A percentile compares a stretch with the other conserved stretches of the same genome.
phyloP scores from a whole-genome alignment of 2,329 filamentous ascomycete species.

The Metarhizium album region DNA sequence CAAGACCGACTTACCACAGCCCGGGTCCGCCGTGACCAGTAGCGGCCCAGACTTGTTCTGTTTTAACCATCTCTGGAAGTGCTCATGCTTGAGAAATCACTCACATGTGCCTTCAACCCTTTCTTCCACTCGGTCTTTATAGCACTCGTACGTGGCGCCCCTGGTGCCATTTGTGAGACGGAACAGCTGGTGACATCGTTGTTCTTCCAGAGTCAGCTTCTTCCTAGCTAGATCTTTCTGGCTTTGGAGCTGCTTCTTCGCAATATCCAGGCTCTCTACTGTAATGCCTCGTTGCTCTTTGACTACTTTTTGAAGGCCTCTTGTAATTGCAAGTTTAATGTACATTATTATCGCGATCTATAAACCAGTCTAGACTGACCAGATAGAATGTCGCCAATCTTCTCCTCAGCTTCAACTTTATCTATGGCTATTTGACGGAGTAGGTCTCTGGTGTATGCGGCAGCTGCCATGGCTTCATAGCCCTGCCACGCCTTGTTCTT shows the following conservation, averaged over 20 bases:
- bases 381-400: conserved; percentile 4
- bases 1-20: conserved; percentile 28
- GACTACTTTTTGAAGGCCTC: neutral
- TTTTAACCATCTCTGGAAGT: conserved; percentile 19
- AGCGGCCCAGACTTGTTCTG: conserved; percentile 16
- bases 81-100: conserved; percentile 21
- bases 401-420: conserved; percentile 8
- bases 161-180: conserved; percentile 4
- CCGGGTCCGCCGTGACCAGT: conserved; percentile 27
- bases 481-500: conserved; percentile 21
- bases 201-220: neutral
- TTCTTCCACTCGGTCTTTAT: conserved; percentile 13
- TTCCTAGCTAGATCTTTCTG: neutral
- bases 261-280: neutral
- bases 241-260: conserved; percentile 2
- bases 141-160: conserved; percentile 17
- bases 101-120: conserved; percentile 17
- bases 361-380: neutral
- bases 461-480: conserved; percentile 19
- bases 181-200: conserved; percentile 10
- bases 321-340: neutral
- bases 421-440: conserved; percentile 8
- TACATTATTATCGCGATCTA: neutral
- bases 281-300: too few relatives aligned
- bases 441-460: conserved; percentile 19